phyloP scores from a whole-genome alignment of 2,329 filamentous ascomycete genomes.

The Xylogone sp. region DNA sequence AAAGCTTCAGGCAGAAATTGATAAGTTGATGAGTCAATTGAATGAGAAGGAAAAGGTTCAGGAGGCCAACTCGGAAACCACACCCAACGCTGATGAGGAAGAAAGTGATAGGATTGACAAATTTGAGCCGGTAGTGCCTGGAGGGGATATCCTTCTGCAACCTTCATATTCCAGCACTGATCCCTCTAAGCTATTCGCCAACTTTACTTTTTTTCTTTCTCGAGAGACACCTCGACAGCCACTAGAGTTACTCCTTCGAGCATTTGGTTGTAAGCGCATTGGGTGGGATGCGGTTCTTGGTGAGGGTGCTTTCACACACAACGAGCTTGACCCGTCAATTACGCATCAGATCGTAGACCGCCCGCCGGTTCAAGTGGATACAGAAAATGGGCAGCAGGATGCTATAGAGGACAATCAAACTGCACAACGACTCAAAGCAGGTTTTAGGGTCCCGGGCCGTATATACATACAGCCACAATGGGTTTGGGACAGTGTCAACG shows the following conservation, averaged over 20 bases:
- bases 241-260: slow-evolving; percentile 86
- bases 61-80: slow-evolving; percentile 37
- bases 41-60: slow-evolving; percentile 47
- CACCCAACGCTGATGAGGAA: slow-evolving; percentile 33
- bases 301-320: slow-evolving; percentile 85
- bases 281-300: slow-evolving; percentile 92
- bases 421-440: slow-evolving; percentile 52
- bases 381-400: slow-evolving; percentile 42
- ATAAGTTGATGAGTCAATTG: slow-evolving; percentile 66
- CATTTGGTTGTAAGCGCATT: slow-evolving; percentile 93
- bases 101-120: slow-evolving; percentile 74
- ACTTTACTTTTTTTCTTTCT: slow-evolving; percentile 88
- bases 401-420: slow-evolving; percentile 59
- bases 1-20: slow-evolving; percentile 60
- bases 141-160: slow-evolving; percentile 83
- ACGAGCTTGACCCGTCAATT: slow-evolving; percentile 83
- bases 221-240: slow-evolving; percentile 88
- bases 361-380: slow-evolving; percentile 64
- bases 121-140: slow-evolving; percentile 79
- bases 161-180: slow-evolving; percentile 64
- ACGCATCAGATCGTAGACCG: slow-evolving; percentile 97
- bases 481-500: slow-evolving; percentile 97
- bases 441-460: slow-evolving; percentile 81
- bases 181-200: slow-evolving; percentile 74
- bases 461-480: slow-evolving; percentile 96